Evolutionary conservation across 108 stramenopile genomes (phyloP).

Genomic region (Fragilariopsis cylindrus): DNA sequence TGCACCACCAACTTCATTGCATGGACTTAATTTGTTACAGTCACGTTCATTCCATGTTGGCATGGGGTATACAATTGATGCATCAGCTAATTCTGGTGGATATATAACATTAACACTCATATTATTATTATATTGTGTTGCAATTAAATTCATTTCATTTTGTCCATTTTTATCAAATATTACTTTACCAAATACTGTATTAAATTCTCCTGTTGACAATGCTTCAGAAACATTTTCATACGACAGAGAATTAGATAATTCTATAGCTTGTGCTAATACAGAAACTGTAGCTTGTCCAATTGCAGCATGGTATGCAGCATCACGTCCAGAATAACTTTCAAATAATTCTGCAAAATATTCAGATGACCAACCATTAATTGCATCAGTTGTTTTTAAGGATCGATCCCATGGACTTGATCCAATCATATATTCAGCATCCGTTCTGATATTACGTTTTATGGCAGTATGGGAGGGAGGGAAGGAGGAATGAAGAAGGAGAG

Average conservation of each 20-base stretch:
- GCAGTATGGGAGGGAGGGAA: too few relatives aligned
- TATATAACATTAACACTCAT: slow-evolving; percentile 22
- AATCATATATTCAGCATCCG: slow-evolving; percentile 31
- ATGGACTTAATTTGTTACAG: slow-evolving; percentile 16
- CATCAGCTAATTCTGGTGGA: slow-evolving; percentile 16
- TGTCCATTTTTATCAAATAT: slow-evolving; percentile 33
- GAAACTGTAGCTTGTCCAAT: slow-evolving; percentile 15
- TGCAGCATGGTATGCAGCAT: slow-evolving; percentile 29
- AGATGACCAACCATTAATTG: slow-evolving; percentile 23
- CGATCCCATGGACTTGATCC: slow-evolving; percentile 34
- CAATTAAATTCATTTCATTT: slow-evolving; percentile 6
- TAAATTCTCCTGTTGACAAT: slow-evolving; percentile 8
- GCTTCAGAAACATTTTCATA: background rate
- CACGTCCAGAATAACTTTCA: slow-evolving; percentile 1
- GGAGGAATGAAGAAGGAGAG: too few relatives aligned
- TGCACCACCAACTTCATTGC: slow-evolving; percentile 2
- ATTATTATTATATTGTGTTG: slow-evolving; percentile 25
- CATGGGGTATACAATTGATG: slow-evolving; percentile 35
- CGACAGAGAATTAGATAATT: background rate
- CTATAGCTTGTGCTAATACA: slow-evolving; percentile 20
- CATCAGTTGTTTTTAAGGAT: slow-evolving; percentile 17
- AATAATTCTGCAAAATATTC: slow-evolving; percentile 23
- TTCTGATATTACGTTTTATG: background rate
- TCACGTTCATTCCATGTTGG: slow-evolving; percentile 35
- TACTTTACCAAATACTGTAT: slow-evolving; percentile 26